Conservation (phyloP, 164 flowering plant genomes). For the Paratinospora sagittata region DNA sequence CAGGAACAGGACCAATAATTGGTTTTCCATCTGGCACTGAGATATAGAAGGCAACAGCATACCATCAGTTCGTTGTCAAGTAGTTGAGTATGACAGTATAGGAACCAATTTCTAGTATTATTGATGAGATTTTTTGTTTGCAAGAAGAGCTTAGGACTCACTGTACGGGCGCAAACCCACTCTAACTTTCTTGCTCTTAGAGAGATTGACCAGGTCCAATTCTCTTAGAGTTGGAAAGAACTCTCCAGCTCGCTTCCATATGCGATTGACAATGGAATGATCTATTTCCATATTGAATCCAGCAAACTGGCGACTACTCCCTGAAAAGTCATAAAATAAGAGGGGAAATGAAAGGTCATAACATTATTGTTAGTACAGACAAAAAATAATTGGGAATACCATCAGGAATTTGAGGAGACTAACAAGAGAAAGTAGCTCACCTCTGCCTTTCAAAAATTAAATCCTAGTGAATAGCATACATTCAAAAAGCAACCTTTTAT, state of each 20-base stretch:
- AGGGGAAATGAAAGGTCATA: not conserved
- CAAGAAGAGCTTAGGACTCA: slow-evolving; percentile 30
- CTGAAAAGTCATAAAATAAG: slow-evolving; percentile 28
- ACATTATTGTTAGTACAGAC: not conserved
- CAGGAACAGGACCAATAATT: slow-evolving; percentile 79
- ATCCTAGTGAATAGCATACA: no score
- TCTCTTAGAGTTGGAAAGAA: slow-evolving; percentile 66
- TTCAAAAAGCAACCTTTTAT: no score
- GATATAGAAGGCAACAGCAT: slow-evolving; percentile 9
- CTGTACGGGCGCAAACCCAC: slow-evolving; percentile 89
- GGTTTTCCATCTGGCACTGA: slow-evolving; percentile 94
- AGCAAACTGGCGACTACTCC: slow-evolving; percentile 86
- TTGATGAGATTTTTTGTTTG: not conserved
- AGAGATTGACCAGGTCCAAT: slow-evolving; percentile 31
- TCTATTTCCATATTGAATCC: slow-evolving; percentile 68
- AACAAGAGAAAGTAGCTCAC: no score
- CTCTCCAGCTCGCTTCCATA: slow-evolving; percentile 70
- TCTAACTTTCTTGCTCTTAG: slow-evolving; percentile 47
- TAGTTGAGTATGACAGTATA: not conserved
- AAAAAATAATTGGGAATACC: not conserved
- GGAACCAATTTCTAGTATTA: not conserved
- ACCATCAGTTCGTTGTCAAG: not conserved
- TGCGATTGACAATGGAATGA: slow-evolving; percentile 44
- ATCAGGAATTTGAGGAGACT: no score
- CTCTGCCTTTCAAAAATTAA: no score